Conservation (phyloP, 768 basidiomycete genomes). For the Chiua virens region DNA sequence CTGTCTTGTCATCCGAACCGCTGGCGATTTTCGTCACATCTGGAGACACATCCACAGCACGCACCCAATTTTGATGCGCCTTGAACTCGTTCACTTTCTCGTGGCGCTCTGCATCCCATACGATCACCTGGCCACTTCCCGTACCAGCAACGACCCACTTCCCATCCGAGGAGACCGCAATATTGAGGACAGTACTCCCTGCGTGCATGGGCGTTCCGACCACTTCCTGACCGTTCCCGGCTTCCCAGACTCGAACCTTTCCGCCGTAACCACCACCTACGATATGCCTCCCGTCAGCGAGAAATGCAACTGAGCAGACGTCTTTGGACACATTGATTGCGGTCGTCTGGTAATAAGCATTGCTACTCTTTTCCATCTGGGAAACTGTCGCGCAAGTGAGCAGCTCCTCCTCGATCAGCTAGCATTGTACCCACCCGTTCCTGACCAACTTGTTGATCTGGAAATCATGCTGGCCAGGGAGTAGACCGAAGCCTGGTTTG, state of each 20-base stretch:
- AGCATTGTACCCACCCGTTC: no score
- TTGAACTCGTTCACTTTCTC: not conserved
- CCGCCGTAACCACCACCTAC: slow-evolving; percentile 7
- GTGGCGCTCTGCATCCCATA: not conserved
- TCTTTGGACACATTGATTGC: slow-evolving; percentile 5
- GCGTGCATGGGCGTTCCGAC: not conserved
- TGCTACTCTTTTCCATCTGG: no score
- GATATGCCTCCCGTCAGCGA: slow-evolving; percentile 3
- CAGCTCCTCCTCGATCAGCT: no score
- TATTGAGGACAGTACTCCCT: not conserved
- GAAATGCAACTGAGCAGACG: slow-evolving; percentile 2
- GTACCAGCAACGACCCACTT: not conserved
- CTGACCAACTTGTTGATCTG: no score
- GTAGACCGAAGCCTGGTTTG: no score
- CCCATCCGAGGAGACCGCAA: not conserved
- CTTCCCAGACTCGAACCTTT: slow-evolving; percentile 3
- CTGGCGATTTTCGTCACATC: not conserved
- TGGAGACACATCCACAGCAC: not conserved
- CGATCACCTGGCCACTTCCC: not conserved
- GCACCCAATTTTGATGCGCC: not conserved
- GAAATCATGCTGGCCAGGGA: no score
- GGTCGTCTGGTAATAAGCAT: not conserved
- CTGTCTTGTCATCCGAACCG: not conserved
- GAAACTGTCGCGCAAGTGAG: no score
- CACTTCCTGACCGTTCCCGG: slow-evolving; percentile 2